These are phyloP conservation scores for Ogataea methanolica DNA, from an alignment of 805 yeast species.

Conservation along the genomic window DNA sequence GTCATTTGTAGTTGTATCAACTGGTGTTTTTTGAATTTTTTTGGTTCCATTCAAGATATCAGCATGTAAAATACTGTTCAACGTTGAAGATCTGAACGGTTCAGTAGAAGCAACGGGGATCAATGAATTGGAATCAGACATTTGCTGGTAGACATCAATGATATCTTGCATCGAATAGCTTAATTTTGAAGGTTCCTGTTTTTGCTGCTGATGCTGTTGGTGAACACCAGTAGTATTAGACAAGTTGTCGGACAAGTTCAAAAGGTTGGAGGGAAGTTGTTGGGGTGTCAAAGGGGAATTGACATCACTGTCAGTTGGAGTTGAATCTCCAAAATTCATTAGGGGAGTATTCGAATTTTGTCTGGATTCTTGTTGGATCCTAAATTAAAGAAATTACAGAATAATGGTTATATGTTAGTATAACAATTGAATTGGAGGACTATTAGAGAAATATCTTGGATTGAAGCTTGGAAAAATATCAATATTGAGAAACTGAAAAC, in stretches of 20 bases:
- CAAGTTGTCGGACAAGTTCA: not conserved
- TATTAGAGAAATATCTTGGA: too few species aligned
- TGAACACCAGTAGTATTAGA: not conserved
- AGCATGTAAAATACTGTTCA: slow-evolving; percentile 11
- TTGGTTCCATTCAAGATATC: slow-evolving; percentile 17
- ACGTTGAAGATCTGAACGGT: slow-evolving; percentile 28
- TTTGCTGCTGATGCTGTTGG: not conserved
- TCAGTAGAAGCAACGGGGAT: slow-evolving; percentile 20
- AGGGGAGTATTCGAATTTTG: slow-evolving; percentile 1
- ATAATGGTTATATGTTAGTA: not conserved
- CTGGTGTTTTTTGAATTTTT: not conserved
- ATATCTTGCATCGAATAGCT: slow-evolving; percentile 49
- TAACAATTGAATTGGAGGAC: too few species aligned
- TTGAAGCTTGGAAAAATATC: too few species aligned
- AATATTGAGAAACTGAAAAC: too few species aligned
- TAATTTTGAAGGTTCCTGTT: not conserved
- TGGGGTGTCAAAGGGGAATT: slow-evolving; percentile 1
- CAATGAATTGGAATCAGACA: slow-evolving; percentile 29
- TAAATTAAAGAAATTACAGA: not conserved
- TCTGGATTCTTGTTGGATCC: slow-evolving; percentile 4
- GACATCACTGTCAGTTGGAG: slow-evolving; percentile 1
- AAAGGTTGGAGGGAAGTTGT: not conserved
- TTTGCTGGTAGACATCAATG: slow-evolving; percentile 45
- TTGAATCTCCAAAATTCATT: slow-evolving; percentile 4
- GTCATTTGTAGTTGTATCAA: slow-evolving; percentile 17